A percentile compares a stretch with the other conserved stretches of the same genome.
phyloP scores from a whole-genome alignment of 495 filamentous ascomycete genomes.

The Evansstolkia leycettana region DNA sequence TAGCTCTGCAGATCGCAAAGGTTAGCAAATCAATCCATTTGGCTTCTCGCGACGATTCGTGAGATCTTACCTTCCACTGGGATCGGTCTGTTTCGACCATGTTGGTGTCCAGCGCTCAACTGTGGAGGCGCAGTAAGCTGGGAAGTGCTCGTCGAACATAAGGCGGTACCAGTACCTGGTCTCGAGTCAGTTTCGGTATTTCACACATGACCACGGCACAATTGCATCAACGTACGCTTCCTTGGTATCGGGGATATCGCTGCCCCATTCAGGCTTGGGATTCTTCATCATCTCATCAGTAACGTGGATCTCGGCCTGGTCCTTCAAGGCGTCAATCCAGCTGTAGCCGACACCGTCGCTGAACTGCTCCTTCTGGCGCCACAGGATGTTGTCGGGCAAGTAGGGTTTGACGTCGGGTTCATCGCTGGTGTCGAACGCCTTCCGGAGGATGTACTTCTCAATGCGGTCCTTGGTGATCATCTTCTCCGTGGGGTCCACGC shows the following conservation, averaged over 20 bases:
- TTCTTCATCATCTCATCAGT: conserved; percentile 95
- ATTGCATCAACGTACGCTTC: conserved; percentile 57
- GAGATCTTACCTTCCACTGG: conserved; percentile 68
- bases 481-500: conserved; percentile 87
- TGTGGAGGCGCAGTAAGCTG: conserved; percentile 75
- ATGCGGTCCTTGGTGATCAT: conserved; percentile 84
- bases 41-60: background rate
- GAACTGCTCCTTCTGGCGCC: conserved; percentile 99
- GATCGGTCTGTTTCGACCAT: conserved; percentile 92
- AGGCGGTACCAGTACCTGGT: conserved; percentile 83
- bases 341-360: conserved; percentile 96
- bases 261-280: conserved; percentile 90
- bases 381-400: conserved; percentile 88
- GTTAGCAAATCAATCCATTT: background rate
- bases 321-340: conserved; percentile 96
- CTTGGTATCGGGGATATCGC: conserved; percentile 86
- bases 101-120: conserved; percentile 97
- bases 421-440: conserved; percentile 88
- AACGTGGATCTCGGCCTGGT: conserved; percentile 75
- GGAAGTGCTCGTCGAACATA: conserved; percentile 99
- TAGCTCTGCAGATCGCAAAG: conserved; percentile 38
- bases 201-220: background rate
- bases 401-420: conserved; percentile 70
- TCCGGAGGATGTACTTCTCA: conserved; percentile 94
- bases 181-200: conserved; percentile 10